Percentiles rank a stretch among this genome's conserved stretches.
Conservation (phyloP, 352 stramenopile genomes). For the Globisporangium recalcitrans region DNA sequence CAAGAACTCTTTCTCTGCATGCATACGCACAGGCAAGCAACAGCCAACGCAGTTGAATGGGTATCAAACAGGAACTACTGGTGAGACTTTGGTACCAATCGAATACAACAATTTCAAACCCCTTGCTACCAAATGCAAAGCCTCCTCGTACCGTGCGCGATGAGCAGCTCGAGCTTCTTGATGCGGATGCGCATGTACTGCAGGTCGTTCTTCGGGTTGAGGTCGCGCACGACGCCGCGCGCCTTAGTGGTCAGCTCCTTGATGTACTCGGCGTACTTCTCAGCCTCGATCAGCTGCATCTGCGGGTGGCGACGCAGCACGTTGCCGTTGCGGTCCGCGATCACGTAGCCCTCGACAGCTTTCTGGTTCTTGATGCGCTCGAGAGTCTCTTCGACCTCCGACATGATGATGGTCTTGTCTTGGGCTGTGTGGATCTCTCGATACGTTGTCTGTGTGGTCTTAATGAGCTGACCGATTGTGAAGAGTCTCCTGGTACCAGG, state of each 20-base stretch:
- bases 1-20: slow-evolving; percentile 89
- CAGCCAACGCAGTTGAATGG: neutral
- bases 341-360: slow-evolving; percentile 93
- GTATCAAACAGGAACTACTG: neutral
- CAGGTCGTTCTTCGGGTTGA: slow-evolving; percentile 94
- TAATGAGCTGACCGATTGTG: neutral
- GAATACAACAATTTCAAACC: too few species aligned
- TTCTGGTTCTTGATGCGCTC: slow-evolving; percentile 94
- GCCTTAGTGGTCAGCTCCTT: slow-evolving; percentile 88
- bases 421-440: neutral
- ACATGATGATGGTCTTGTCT: slow-evolving; percentile 31
- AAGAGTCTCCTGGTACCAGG: neutral
- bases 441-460: neutral
- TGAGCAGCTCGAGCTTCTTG: slow-evolving; percentile 90
- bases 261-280: slow-evolving; percentile 91
- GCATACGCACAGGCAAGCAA: neutral
- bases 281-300: slow-evolving; percentile 88
- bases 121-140: neutral
- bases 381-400: slow-evolving; percentile 93
- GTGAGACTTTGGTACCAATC: neutral
- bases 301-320: slow-evolving; percentile 87
- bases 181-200: slow-evolving; percentile 92
- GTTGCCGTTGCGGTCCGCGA: slow-evolving; percentile 88
- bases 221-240: slow-evolving; percentile 89
- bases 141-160: slow-evolving; percentile 78